A percentile compares a stretch with the other conserved stretches of the same genome.
These are phyloP conservation scores for Eucalyptus regnans DNA, from an alignment of 345 rosid species.

Conservation along the genomic window DNA sequence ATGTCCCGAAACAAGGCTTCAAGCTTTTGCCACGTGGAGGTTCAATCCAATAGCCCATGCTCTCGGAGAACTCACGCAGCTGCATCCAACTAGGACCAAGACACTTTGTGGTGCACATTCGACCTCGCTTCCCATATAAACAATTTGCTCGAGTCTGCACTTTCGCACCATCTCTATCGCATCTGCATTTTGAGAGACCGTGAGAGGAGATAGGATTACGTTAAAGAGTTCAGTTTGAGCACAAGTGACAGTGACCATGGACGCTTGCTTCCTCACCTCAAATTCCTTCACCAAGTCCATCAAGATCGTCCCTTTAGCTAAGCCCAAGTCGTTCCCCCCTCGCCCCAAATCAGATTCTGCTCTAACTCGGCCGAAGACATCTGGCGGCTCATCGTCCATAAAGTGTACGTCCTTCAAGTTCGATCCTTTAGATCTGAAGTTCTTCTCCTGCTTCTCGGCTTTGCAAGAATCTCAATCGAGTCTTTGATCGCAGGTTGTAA, in stretches of 20 bases:
- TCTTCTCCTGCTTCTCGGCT: not conserved
- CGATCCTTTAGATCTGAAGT: not conserved
- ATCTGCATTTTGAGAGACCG: not conserved
- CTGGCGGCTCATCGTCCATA: not conserved
- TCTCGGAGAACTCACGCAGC: not conserved
- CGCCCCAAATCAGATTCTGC: slow-evolving; percentile 19
- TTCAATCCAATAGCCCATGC: slow-evolving; percentile 35
- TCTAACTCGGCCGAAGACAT: slow-evolving; percentile 15
- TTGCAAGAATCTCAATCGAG: not conserved
- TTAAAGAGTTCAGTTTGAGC: not conserved
- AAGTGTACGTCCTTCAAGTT: not conserved
- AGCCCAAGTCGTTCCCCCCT: slow-evolving; percentile 10
- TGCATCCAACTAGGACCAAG: not conserved
- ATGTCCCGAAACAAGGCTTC: not conserved
- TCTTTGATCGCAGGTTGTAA: slow-evolving; percentile 34
- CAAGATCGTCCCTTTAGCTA: slow-evolving; percentile 31
- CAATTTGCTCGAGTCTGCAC: not conserved
- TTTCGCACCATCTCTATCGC: not conserved
- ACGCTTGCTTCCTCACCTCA: slow-evolving; percentile 60
- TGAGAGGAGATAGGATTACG: not conserved
- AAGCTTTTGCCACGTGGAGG: slow-evolving; percentile 13
- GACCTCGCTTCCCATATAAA: not conserved
- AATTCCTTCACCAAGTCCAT: slow-evolving; percentile 36
- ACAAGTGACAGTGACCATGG: slow-evolving; percentile 20
- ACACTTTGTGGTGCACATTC: slow-evolving; percentile 31